Conservation (phyloP, 768 basidiomycete genomes). For the Boletus vermiculosoides region DNA sequence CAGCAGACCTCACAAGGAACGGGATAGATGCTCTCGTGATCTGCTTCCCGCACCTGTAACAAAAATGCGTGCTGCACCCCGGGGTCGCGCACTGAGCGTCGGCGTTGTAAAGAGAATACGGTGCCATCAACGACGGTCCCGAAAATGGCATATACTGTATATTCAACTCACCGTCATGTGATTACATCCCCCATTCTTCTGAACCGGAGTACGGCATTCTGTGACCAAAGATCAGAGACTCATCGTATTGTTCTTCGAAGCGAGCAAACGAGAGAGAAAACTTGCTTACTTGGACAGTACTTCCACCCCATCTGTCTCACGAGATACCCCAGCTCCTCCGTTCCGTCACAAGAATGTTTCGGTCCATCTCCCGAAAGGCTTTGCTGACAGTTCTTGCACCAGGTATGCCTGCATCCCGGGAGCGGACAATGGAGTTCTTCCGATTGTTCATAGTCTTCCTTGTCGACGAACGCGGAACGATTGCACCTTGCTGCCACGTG, state of each 20-base stretch:
- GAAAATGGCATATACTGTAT: background rate
- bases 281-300: constrained; percentile 51
- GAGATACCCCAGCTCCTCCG: constrained; percentile 49
- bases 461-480: constrained; percentile 48
- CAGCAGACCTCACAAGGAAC: constrained; percentile 31
- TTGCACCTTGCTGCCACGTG: constrained; percentile 44
- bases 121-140: background rate
- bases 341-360: constrained; percentile 57
- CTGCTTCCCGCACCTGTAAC: constrained; percentile 48
- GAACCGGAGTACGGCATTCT: constrained; percentile 48
- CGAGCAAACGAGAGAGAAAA: background rate
- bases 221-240: background rate
- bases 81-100: constrained; percentile 46
- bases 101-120: background rate
- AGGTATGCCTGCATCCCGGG: constrained; percentile 46
- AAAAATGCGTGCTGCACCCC: constrained; percentile 57
- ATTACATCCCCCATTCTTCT: constrained; percentile 55
- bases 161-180: constrained; percentile 53
- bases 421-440: constrained; percentile 50
- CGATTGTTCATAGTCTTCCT: constrained; percentile 40
- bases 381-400: constrained; percentile 62
- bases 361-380: constrained; percentile 29
- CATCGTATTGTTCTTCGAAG: background rate
- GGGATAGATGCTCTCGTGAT: constrained; percentile 40
- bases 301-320: constrained; percentile 59